Conservation (phyloP, 768 basidiomycete species). For the Calocera cornea region DNA sequence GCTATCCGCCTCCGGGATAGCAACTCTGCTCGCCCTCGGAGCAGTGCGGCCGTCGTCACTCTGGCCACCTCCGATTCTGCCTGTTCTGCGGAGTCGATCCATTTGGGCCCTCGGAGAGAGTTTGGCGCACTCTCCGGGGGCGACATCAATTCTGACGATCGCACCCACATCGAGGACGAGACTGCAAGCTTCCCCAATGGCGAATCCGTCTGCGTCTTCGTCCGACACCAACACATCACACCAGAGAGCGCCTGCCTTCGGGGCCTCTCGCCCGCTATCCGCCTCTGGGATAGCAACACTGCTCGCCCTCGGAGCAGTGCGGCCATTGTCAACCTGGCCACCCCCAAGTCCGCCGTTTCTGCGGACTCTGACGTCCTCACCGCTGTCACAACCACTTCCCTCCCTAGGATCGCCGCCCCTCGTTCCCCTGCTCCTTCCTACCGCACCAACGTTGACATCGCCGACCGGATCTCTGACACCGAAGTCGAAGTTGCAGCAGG, state of each 20-base stretch:
- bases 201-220: not conserved
- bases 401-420: too few species aligned
- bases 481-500: too few species aligned
- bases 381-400: not conserved
- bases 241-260: too few species aligned
- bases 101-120: not conserved
- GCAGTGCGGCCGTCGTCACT: not conserved
- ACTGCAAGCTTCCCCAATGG: not conserved
- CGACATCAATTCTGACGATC: not conserved
- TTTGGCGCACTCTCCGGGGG: not conserved
- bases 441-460: not conserved
- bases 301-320: too few species aligned
- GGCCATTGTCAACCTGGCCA: not conserved
- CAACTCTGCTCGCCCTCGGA: not conserved
- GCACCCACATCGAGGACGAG: not conserved
- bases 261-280: too few species aligned
- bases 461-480: too few species aligned
- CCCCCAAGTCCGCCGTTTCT: too few species aligned
- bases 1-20: not conserved
- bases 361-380: not conserved
- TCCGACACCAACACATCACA: too few species aligned
- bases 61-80: not conserved
- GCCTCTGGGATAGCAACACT: too few species aligned
- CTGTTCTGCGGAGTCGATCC: not conserved
- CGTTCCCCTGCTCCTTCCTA: not conserved